Evolutionary conservation across 164 flowering plant species (phyloP), one percentile per base, ranked within the genome.

Genomic region (Macadamia integrifolia): DNA sequence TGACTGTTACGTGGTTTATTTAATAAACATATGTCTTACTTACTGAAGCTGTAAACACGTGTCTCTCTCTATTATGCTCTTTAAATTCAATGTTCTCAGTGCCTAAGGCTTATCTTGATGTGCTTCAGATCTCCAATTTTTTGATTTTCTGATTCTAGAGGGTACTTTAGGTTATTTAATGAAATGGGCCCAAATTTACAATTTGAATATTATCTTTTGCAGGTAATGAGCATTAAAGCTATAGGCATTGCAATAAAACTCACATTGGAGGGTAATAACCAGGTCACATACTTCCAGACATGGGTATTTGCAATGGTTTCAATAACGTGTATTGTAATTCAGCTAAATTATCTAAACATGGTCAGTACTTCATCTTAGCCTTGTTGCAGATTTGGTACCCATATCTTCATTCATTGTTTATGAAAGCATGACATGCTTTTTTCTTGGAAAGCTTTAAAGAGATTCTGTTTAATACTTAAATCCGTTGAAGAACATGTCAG

Each of bases 201-300:
- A 7, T 17, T 0, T 55, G 52, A 12, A 23, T 3, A 1, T 69
- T 14, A 17, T 53, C 9, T 61, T 17, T 63, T 79, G 81, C 81
- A 93, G 98, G 98, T 93, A 14, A 88, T 91, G 93, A 93, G 98
- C 55, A 74, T 93, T 17, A 93, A 93, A 80, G 98, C 97, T 3
- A 75, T 93, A 60, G 98, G 98, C 14, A 90, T 90, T 82, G 92
- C 98, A n/a, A 87, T 93, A 75, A 84, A 89, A 73, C 90, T 93
- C 42, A 87, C 96, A 62, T 30, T 93, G 43, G 97, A 93, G 76
- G 98, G 98, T 66, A 57, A 69, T 69, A 87, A 66, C 71, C 98
- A 93, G 72, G 81, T 75, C 3, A 75, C 64, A 40, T 76, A 73
- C 80, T 78, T 76, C 63, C 89, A 90, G 66, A 87, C 97, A 56